Conservation (phyloP, 1,284 basidiomycete species). For the Trichosporon ovoides region DNA sequence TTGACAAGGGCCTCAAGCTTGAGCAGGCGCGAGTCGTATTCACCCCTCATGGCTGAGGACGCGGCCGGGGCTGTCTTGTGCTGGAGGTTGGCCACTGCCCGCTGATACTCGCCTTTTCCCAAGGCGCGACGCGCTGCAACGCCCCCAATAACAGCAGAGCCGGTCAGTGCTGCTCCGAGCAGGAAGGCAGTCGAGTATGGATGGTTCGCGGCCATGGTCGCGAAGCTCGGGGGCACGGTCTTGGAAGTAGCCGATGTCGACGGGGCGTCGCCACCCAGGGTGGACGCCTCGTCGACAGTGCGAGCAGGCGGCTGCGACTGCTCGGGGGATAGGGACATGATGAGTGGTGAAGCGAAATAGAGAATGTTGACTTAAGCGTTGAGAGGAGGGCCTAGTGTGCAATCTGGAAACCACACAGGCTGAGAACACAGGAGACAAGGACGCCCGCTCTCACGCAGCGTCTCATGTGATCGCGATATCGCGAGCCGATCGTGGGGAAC, state of each 20-base stretch:
- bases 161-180: conserved; percentile 13
- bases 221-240: conserved; percentile 7
- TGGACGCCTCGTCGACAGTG: neutral
- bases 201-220: conserved; percentile 8
- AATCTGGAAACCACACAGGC: no score
- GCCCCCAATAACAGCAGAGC: conserved; percentile 6
- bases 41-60: neutral
- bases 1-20: neutral
- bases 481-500: no score
- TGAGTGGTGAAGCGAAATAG: conserved; percentile 1
- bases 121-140: conserved; percentile 6
- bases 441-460: no score
- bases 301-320: conserved; percentile 4
- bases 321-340: neutral
- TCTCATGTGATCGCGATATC: no score
- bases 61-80: neutral
- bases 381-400: no score
- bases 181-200: conserved; percentile 21
- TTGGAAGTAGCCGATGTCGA: neutral
- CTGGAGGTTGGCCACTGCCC: neutral
- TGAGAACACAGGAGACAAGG: no score
- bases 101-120: neutral
- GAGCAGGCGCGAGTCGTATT: conserved; percentile 7
- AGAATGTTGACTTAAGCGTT: neutral
- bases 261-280: neutral